These are phyloP conservation scores for Moesziomyces sp. DNA, from an alignment of 1,284 basidiomycete genomes.

Conservation along the genomic window DNA sequence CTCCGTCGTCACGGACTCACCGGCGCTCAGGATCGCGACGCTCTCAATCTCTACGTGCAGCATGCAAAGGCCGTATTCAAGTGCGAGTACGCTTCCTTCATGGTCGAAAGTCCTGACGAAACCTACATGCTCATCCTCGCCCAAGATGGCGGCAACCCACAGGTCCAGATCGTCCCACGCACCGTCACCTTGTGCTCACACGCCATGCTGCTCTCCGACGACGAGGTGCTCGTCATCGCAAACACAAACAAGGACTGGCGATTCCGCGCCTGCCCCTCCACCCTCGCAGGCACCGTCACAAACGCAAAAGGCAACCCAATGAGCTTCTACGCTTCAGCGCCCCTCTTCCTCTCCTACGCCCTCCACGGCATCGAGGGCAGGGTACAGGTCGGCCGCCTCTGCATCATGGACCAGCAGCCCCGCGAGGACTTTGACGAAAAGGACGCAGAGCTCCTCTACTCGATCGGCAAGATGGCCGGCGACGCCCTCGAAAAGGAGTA, in stretches of 20 bases:
- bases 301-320: slow-evolving; percentile 34
- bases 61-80: slow-evolving; percentile 49
- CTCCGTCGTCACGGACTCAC: slow-evolving; percentile 35
- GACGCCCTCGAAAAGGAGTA: slow-evolving; percentile 55
- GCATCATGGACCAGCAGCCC: slow-evolving; percentile 44
- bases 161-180: slow-evolving; percentile 18
- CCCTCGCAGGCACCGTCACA: slow-evolving; percentile 27
- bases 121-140: slow-evolving; percentile 46
- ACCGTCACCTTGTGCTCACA: slow-evolving; percentile 45
- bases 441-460: slow-evolving; percentile 42
- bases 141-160: slow-evolving; percentile 24
- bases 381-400: slow-evolving; percentile 52
- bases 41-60: slow-evolving; percentile 31
- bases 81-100: slow-evolving; percentile 45
- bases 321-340: slow-evolving; percentile 57
- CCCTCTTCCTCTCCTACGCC: slow-evolving; percentile 41
- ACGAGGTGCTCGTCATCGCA: slow-evolving; percentile 45
- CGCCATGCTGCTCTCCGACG: slow-evolving; percentile 52
- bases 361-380: slow-evolving; percentile 27
- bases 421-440: slow-evolving; percentile 41
- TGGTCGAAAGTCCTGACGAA: slow-evolving; percentile 37
- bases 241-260: slow-evolving; percentile 52
- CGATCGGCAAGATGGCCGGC: slow-evolving; percentile 50
- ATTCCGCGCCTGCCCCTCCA: slow-evolving; percentile 39
- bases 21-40: slow-evolving; percentile 30